Evolutionary conservation across 2,329 filamentous ascomycete species (phyloP), one percentile per base, ranked within the genome.

Genomic region (Pseudopithomyces chartarum): DNA sequence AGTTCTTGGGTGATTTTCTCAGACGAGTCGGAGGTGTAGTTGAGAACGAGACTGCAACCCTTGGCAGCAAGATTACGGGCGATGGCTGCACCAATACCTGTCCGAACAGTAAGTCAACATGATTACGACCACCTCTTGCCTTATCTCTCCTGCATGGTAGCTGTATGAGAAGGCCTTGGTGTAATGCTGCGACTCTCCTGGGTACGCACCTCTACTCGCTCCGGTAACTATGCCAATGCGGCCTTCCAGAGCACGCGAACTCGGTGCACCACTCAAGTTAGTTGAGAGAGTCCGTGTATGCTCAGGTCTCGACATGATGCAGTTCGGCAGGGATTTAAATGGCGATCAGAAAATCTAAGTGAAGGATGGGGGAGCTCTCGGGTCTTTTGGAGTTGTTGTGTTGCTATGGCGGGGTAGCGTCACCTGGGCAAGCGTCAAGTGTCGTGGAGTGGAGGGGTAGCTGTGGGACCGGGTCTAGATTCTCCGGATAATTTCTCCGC

Each of bases 161-260:
- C n/a, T 40, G 8, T 40, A 40, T 17, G 6, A 12, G 26, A 29
- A 29, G 26, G 26, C 8, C 8, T 29, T 29, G 26, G 8, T 29
- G 26, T 29, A 8, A 29, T 8, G 26, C 8, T 29, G 26, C 26
- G 8, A 29, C 26, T 29, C 8, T 29, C 26, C 26, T 29, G 26
- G 38, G 38, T 22, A 47, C 66, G 59, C 81, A 91, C 90, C 90
- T 81, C 91, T 81, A 56, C 90, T 92, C 57, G 87, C 89, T 55
- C 91, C 91, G 1, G 91, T 95, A 45, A 95, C 82, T 63, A 96
- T 87, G 52, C 85, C 91, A 50, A 93, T 81, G 75, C 92, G 92
- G 64, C 90, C 90, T 70, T 91, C 86, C 5, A 82, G 72, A 12
- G 78, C 66, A 54, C 79, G 74, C 26, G 63, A 60, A 23, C 62